Evolutionary conservation across 352 stramenopile species (phyloP), one percentile per base, ranked within the genome.

Genomic region (Stramenopiles sp.): DNA sequence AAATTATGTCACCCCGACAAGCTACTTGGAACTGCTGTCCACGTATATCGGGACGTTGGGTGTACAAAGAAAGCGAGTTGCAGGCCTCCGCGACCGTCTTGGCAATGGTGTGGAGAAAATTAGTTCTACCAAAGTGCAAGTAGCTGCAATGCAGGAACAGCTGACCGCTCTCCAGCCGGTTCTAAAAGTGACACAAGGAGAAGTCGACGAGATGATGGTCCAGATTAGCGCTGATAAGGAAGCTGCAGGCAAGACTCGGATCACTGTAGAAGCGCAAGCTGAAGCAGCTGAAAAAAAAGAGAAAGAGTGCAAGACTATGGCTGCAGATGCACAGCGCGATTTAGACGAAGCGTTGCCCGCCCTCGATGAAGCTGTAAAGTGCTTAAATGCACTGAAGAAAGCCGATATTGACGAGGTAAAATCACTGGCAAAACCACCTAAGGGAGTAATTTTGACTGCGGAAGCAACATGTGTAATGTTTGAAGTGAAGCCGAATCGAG

Each of bases 1-100:
- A 77, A 96, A 96, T 81, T 97, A 97, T 80, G 89, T 97, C 34
- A 97, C 92, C 0, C 92, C 92, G 3, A 97, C 92, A 32, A 94
- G 86, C 34, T 97, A 96, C 78, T 81, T 97, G 1, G 92, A 96
- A 74, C 78, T 97, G 6, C 92, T 97, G 74, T 85, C 89, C 76
- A 95, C 89, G 4, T 96, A 96, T 80, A 94, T 92, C 75, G 88
- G 83, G 0, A 87, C 95, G 18, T 77, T 96, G 36, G 76, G 85
- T n/a, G 79, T 87, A 37, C 94, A 95, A 76, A 82, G 89, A 3
- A 87, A 93, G 1, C 89, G 96, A 79, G 87, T 96, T 86, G 77
- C 87, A 80, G 30, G 92, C 86, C 76, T 89, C 82, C 0, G 92
- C 82, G 73, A 84, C 49, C 86, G 90, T 0, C 77, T 96, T 32